Evolutionary conservation across 148 eudicot species (phyloP).

Genomic region (Vaccinium darrowii): DNA sequence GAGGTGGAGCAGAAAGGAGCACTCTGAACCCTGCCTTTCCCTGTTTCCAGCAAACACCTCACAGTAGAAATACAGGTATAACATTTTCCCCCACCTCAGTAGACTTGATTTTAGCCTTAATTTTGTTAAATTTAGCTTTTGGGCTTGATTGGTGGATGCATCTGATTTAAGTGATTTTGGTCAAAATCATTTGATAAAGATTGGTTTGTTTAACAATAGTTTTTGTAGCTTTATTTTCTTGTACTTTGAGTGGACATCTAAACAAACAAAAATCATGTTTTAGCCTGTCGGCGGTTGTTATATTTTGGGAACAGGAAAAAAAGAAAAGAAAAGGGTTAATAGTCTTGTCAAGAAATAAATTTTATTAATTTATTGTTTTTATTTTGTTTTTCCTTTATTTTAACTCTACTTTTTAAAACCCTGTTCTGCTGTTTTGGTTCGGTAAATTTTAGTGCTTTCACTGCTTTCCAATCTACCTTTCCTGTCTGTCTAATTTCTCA

Average conservation of each 20-base stretch:
- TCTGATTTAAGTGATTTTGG: not conserved
- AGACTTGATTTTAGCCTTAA: no score
- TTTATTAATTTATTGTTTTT: not conserved
- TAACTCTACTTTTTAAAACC: not conserved
- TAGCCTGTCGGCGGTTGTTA: not conserved
- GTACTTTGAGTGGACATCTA: conserved; percentile 9
- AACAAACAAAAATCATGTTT: not conserved
- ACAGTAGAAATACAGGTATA: conserved; percentile 39
- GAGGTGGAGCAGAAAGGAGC: conserved; percentile 25
- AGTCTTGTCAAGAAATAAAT: conserved; percentile 25
- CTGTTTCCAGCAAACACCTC: conserved; percentile 26
- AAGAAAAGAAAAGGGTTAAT: not conserved
- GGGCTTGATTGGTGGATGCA: not conserved
- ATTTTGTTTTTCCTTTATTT: not conserved
- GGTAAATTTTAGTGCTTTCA: conserved; percentile 14
- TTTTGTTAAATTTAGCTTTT: no score
- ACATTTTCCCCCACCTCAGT: not conserved
- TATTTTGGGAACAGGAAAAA: not conserved
- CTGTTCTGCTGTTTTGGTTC: not conserved
- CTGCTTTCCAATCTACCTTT: conserved; percentile 11
- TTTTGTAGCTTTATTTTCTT: not conserved
- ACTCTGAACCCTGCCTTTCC: conserved; percentile 28
- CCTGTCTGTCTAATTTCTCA: conserved; percentile 12
- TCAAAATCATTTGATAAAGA: not conserved
- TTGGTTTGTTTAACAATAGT: not conserved